Evolutionary conservation across 805 yeast species (phyloP).

Genomic region (Starmerella sp.): DNA sequence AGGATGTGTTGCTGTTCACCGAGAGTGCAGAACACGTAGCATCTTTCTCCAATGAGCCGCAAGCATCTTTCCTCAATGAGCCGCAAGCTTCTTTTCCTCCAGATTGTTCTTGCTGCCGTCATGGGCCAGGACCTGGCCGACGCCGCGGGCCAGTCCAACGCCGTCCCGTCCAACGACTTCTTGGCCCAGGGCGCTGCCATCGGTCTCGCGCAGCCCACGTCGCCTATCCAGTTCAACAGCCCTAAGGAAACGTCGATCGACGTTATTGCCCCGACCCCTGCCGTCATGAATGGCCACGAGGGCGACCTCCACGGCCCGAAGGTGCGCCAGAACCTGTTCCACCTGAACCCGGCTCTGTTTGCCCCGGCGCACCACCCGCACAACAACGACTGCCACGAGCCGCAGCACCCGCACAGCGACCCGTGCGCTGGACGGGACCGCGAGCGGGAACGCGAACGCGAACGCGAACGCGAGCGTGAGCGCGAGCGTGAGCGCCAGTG

Average conservation of each 20-base stretch:
- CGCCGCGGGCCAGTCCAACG: neutral
- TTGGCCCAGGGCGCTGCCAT: neutral
- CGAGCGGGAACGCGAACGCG: neutral
- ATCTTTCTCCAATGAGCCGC: neutral
- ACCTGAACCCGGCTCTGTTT: constrained; percentile 11
- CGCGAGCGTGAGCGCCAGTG: neutral
- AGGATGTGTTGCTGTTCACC: neutral
- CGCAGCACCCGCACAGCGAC: neutral
- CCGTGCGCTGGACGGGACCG: neutral
- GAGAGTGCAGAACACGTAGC: neutral
- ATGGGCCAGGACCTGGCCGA: neutral
- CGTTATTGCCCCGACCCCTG: neutral
- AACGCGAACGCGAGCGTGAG: neutral
- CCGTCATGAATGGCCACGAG: constrained; percentile 2
- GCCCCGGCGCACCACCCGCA: neutral
- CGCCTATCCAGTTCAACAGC: neutral
- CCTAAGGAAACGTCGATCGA: constrained; percentile 1
- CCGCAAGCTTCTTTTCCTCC: neutral
- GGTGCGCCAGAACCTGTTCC: constrained; percentile 16
- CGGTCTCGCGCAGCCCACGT: constrained; percentile 10
- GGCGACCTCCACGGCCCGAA: constrained; percentile 16
- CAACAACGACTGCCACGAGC: neutral
- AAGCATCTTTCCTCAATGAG: neutral
- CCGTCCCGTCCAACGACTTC: neutral
- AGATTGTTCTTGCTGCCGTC: neutral